Evolutionary conservation across 1,284 basidiomycete species (phyloP).

Genomic region (Ceratobasidium papillatum): DNA sequence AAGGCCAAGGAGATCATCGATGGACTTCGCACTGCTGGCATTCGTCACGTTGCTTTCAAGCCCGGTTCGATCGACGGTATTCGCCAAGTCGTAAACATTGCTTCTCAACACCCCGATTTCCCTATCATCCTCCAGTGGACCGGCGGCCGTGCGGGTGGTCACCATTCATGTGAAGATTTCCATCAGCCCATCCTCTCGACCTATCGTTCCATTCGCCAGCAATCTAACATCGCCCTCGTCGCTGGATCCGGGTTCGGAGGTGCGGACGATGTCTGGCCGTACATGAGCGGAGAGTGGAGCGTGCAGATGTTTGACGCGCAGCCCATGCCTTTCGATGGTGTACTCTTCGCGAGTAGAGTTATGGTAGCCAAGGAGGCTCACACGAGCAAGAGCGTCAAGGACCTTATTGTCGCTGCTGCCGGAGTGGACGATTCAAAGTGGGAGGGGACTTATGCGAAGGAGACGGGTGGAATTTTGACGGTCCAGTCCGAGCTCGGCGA

Average conservation of each 20-base stretch:
- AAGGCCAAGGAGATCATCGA: slow-evolving; percentile 94
- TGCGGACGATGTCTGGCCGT: slow-evolving; percentile 96
- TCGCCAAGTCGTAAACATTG: slow-evolving; percentile 96
- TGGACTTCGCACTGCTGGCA: slow-evolving; percentile 77
- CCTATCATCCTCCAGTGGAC: slow-evolving; percentile 99
- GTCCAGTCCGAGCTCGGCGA: slow-evolving; percentile 98
- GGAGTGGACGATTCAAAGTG: slow-evolving; percentile 91
- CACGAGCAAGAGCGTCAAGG: slow-evolving; percentile 92
- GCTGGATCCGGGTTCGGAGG: slow-evolving; percentile 98
- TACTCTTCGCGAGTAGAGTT: slow-evolving; percentile 94
- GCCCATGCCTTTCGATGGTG: slow-evolving; percentile 99
- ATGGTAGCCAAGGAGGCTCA: slow-evolving; percentile 99
- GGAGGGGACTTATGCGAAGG: slow-evolving; percentile 95
- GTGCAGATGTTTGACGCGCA: slow-evolving; percentile 79
- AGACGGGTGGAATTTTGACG: slow-evolving; percentile 95
- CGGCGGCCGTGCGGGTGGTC: slow-evolving; percentile 98
- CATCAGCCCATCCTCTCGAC: slow-evolving; percentile 95
- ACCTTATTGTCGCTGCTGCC: slow-evolving; percentile 92
- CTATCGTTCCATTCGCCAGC: slow-evolving; percentile 89
- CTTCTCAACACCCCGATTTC: slow-evolving; percentile 92
- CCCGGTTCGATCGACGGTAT: slow-evolving; percentile 98
- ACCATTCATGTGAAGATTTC: slow-evolving; percentile 98
- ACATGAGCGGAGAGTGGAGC: slow-evolving; percentile 96
- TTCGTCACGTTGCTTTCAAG: slow-evolving; percentile 97
- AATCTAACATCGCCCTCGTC: slow-evolving; percentile 88